Evolutionary conservation across 371 early-diverging fungal species (phyloP).

Genomic region (Catenaria anguillulae): DNA sequence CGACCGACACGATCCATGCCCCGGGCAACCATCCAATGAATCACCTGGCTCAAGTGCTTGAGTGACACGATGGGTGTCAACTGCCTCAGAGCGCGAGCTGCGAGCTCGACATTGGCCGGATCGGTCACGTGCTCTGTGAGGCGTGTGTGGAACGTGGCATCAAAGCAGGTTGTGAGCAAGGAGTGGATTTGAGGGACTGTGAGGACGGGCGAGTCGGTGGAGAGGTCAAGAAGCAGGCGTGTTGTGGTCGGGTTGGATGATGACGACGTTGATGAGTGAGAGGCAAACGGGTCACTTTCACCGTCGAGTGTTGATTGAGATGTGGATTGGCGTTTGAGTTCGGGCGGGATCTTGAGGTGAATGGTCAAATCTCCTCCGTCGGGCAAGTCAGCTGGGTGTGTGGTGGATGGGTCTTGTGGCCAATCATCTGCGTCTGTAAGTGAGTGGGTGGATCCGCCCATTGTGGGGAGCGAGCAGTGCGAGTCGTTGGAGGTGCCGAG

Average conservation of each 20-base stretch:
- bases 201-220: not conserved
- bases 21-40: constrained; percentile 4
- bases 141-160: not conserved
- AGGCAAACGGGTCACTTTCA: too few species aligned
- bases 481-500: too few species aligned
- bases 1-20: not conserved
- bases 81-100: not conserved
- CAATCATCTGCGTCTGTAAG: too few species aligned
- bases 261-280: too few species aligned
- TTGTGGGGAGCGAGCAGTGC: too few species aligned
- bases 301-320: too few species aligned
- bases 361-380: too few species aligned
- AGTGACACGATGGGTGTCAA: not conserved
- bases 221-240: not conserved
- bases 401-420: too few species aligned
- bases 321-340: too few species aligned
- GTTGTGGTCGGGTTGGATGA: not conserved
- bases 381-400: too few species aligned
- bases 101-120: not conserved
- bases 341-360: too few species aligned
- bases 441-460: too few species aligned
- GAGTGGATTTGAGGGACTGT: not conserved
- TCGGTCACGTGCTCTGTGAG: not conserved
- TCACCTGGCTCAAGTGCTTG: not conserved
- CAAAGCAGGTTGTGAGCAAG: not conserved